Base-by-base conservation (phyloP, 139 green algal species). In the Chlamydomonas incerta region DNA sequence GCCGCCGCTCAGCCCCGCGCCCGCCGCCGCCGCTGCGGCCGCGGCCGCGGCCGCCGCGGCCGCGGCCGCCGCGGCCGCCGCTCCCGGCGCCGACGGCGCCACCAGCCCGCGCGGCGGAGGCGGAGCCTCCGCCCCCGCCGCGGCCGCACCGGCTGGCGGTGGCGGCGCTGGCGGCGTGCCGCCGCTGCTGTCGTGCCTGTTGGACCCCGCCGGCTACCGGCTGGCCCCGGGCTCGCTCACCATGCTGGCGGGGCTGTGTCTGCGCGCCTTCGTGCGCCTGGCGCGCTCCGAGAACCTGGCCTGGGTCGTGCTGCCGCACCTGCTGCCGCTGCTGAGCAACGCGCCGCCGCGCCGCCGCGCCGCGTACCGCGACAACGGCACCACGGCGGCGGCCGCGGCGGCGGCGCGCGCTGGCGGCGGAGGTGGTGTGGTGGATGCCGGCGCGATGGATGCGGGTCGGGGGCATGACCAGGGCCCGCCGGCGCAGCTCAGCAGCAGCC, bases 261-360 rank as follows among this genome's bases (percentile, higher is more conserved):
- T 83, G 20, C 35, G 62, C 33, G 60, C 76, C 18, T 66, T 74
- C 14, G 63, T 47, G 29, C 76, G 76, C 2, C 60, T 83, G 17
- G 62, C 76, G 6, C 76, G 76, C 2, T 63, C 76, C 24, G 76
- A 83, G 76, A 83, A 83, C 63, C 63, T 83, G 6, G 76, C 76
- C 10, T 66, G 28, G 37, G 76, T 83, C 28, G 41, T 74, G 35
- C 26, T 83, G 37, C 76, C 76, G 41, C 76, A 83, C 76, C 41
- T 83, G 18, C 47, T 65, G 62, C 62, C 60, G 1, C 63, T 83
- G 63, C 76, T 83, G 28, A 17, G 13, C 5, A 17, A 71, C 74
- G 74, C 74, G 14, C 11, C 58, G 21, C 74, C 74, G 34, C 57
- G 74, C 23, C 57, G 58, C 3, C 74, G 74, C 23, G 74, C 74